Evolutionary conservation across 2,329 filamentous ascomycete species (phyloP).

Genomic region (Sphaceloma murrayae): DNA sequence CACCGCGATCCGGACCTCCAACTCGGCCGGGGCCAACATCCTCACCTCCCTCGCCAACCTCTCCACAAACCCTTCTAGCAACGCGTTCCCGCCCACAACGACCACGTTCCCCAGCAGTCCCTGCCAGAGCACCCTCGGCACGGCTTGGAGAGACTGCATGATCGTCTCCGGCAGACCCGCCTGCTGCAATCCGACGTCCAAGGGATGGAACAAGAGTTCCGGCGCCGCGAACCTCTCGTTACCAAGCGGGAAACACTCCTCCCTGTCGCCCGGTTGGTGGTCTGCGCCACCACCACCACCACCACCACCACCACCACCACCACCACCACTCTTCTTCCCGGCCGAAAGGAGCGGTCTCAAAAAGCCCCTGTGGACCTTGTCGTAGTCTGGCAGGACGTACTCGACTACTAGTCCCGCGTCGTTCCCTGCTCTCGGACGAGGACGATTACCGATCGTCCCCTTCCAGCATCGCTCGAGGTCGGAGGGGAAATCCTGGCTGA

Average conservation of each 20-base stretch:
- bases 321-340: no score
- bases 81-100: constrained; percentile 76
- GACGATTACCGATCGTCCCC: constrained; percentile 47
- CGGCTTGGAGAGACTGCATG: constrained; percentile 60
- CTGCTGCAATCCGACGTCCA: constrained; percentile 75
- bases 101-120: constrained; percentile 77
- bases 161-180: constrained; percentile 76
- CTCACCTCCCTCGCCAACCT: constrained; percentile 45
- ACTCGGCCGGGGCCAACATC: constrained; percentile 50
- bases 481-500: constrained; percentile 62
- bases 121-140: constrained; percentile 78
- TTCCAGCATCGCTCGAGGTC: constrained; percentile 84
- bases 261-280: constrained; percentile 40
- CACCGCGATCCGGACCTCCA: constrained; percentile 62
- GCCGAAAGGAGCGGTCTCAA: constrained; percentile 68
- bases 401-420: constrained; percentile 87
- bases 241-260: constrained; percentile 76
- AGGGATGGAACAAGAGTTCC: constrained; percentile 78
- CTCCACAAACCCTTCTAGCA: constrained; percentile 71
- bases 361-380: constrained; percentile 54
- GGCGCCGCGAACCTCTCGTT: constrained; percentile 90
- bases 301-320: no score
- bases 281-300: no score
- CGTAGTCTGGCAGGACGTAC: constrained; percentile 81
- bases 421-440: constrained; percentile 39